Evolutionary conservation across 306 rosid species (phyloP).

Genomic region (Castanospermum australe): DNA sequence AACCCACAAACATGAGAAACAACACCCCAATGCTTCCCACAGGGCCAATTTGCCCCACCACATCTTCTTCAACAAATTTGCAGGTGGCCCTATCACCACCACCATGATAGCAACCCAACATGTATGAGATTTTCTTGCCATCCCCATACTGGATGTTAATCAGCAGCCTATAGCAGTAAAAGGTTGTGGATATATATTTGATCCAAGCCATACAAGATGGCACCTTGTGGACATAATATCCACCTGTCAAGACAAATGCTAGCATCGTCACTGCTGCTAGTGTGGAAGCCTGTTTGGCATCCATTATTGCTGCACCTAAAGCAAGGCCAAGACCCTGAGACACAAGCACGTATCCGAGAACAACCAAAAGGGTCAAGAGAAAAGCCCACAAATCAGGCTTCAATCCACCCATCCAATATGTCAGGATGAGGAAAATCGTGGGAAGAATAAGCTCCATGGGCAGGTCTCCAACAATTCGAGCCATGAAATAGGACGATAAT

Average conservation of each 20-base stretch:
- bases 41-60: constrained; percentile 71
- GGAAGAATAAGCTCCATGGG: constrained; percentile 97
- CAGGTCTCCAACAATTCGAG: constrained; percentile 77
- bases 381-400: constrained; percentile 63
- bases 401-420: constrained; percentile 87
- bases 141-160: constrained; percentile 73
- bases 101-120: constrained; percentile 56
- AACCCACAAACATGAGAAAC: constrained; percentile 76
- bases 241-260: constrained; percentile 85
- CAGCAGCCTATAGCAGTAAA: constrained; percentile 66
- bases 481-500: constrained; percentile 74
- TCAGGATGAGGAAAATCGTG: constrained; percentile 54
- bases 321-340: constrained; percentile 96
- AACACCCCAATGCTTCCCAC: constrained; percentile 50
- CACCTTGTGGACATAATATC: constrained; percentile 81
- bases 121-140: constrained; percentile 51
- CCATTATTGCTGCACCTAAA: constrained; percentile 86
- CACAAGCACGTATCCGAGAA: constrained; percentile 73
- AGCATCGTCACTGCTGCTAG: constrained; percentile 82
- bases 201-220: constrained; percentile 79
- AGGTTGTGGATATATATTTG: constrained; percentile 75
- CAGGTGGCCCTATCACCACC: constrained; percentile 39
- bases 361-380: constrained; percentile 48
- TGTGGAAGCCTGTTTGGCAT: constrained; percentile 88
- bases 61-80: constrained; percentile 77